Conservation (phyloP, 208 protist genomes). For the Acanthamoeba royreba region DNA sequence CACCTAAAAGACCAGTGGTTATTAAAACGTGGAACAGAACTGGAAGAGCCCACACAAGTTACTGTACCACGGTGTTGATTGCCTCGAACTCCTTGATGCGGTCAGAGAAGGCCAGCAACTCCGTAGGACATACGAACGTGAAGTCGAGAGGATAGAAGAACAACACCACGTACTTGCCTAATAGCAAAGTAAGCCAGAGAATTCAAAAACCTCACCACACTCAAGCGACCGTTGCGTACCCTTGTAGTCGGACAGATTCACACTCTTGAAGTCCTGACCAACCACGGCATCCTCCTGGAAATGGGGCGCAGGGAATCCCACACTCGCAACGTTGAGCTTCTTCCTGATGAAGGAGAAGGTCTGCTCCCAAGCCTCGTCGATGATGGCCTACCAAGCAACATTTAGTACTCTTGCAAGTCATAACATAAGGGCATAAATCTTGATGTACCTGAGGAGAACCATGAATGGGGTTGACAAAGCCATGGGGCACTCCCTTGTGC, state of each 20-base stretch:
- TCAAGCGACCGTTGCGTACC: neutral
- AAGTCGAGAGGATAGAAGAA: constrained; percentile 97
- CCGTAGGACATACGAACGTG: constrained; percentile 96
- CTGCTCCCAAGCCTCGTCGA: neutral
- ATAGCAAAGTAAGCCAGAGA: neutral
- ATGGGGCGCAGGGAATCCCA: neutral
- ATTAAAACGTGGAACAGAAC: no score
- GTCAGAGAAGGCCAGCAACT: constrained; percentile 95
- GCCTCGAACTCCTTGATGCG: constrained; percentile 86
- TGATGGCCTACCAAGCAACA: neutral
- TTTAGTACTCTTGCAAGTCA: no score
- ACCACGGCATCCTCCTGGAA: neutral
- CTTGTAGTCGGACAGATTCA: neutral
- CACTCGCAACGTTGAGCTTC: neutral
- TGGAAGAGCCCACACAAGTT: no score
- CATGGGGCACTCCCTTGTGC: neutral
- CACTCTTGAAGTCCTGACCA: neutral
- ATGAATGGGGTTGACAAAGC: constrained; percentile 16
- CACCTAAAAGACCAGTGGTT: constrained; percentile 6
- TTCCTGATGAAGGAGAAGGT: neutral
- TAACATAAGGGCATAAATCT: neutral
- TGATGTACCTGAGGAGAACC: neutral
- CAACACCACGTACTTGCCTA: constrained; percentile 88
- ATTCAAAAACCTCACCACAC: neutral
- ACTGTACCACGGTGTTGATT: no score